Evolutionary conservation across 495 filamentous ascomycete species (phyloP), one percentile per base, ranked within the genome.

Genomic region (Penicillium flavigenum): DNA sequence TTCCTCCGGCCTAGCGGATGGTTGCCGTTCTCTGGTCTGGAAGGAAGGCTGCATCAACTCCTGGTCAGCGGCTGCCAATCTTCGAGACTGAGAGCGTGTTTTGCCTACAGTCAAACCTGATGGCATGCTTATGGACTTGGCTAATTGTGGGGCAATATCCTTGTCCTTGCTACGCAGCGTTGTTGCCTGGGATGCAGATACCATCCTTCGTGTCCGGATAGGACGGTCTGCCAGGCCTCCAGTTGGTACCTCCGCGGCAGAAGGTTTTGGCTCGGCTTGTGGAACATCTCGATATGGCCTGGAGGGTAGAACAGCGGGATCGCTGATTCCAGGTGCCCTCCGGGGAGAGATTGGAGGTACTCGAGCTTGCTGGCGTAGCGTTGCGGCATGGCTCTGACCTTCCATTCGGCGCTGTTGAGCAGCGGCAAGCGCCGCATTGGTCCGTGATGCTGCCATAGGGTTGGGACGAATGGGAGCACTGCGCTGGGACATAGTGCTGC

Each of bases 51-150:
- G 41, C 8, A 36, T 46, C 7, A 56, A 46, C 12, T 61, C 66
- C 57, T 74, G 66, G 24, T 49, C 65, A 19, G 72, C 70, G 16
- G 70, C 69, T 59, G 76, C 72, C 48, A 78, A 50, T 48, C 64
- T 63, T 7, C 75, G 72, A 32, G 76, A 77, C 56, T 79, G 75
- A n/a, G 76, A 78, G 26, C 76, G 66, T 19, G 76, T 79, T 61
- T 79, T 79, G 26, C 74, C 76, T 34, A 78, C 69, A 0, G 71
- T 75, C 53, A 78, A 56, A 31, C 70, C 69, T 19, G 59, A 67
- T 17, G 70, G 66, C 45, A 64, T 69, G 34, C 66, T 74, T 4
- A 58, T 69, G 1, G 74, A 66, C 47, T 72, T 73, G 24, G 65
- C 32, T 31, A 69, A 54, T 46, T 62, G 65, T 3, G 69, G 67